Evolutionary conservation across 345 rosid species (phyloP).

Genomic region (Gossypium mustelinum): DNA sequence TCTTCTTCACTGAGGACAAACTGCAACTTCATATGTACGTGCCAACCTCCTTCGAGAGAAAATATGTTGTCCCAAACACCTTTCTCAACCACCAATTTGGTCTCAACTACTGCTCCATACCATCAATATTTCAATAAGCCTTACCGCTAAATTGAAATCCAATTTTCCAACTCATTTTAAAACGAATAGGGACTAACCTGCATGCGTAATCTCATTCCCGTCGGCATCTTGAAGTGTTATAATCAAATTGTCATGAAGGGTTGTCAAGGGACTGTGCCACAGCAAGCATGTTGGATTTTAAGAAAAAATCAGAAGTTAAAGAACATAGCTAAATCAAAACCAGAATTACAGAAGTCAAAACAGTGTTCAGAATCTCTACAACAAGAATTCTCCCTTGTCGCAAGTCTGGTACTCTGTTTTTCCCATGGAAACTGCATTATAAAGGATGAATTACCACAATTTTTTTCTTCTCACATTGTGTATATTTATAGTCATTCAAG

Average conservation of each 20-base stretch:
- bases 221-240: constrained; percentile 49
- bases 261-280: constrained; percentile 66
- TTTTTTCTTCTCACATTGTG: background rate
- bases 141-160: constrained; percentile 1
- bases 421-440: constrained; percentile 73
- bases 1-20: constrained; percentile 82
- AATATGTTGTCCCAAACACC: constrained; percentile 61
- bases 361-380: constrained; percentile 42
- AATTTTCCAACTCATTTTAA: background rate
- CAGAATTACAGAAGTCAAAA: background rate
- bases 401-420: constrained; percentile 55
- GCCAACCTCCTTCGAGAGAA: constrained; percentile 66
- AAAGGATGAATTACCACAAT: constrained; percentile 8
- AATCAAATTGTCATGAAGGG: constrained; percentile 63
- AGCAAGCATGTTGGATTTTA: constrained; percentile 7
- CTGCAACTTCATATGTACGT: constrained; percentile 68
- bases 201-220: constrained; percentile 52
- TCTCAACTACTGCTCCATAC: constrained; percentile 51
- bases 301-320: background rate
- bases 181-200: constrained; percentile 33
- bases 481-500: background rate
- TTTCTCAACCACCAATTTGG: constrained; percentile 69
- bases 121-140: constrained; percentile 25
- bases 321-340: background rate
- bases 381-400: constrained; percentile 67